Base-by-base conservation (phyloP, 116 monocot species). In the Iris pallida region DNA sequence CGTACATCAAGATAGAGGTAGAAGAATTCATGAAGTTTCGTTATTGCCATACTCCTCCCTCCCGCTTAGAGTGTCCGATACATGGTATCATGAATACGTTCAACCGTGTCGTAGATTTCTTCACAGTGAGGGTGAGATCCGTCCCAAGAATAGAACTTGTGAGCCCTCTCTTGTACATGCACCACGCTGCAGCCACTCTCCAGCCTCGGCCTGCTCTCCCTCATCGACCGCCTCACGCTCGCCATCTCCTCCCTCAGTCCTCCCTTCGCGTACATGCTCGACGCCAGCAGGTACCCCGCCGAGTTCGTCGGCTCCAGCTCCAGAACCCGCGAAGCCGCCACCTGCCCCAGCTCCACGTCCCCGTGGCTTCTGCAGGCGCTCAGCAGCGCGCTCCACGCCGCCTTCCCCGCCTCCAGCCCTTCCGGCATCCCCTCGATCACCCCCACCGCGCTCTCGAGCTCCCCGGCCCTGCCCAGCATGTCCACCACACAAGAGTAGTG, bases 401-500 rank as follows among this genome's bases (percentile, higher is more conserved):
- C 79, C 15, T 81, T 53, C 44, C 74, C 45, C 2, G 72, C 73
- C 49, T 78, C 72, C 0, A 75, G 17, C 41, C 64, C 80, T 65
- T 75, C 63, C 1, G 78, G 83, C 63, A 86, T 69, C 12, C 48
- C 74, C 55, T 68, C 54, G 16, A 85, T 79, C 53, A 88, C 40
- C 51, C 81, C 64, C 6, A 80, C 9, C 2, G 88, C 95, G 10
- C 71, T 67, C 9, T 78, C 48, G 4, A 88, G 30, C 61, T 86
- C 56, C 42, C 86, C 89, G 6, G 86, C 75, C 69, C 89, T 74
- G 11, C 65, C 86, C 54, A 93, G 45, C 93, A 93, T 86, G 74
- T 93, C 93, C 6, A 84, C 71, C 8, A 89, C 4, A 17, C 86
- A 93, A 4, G 93, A 88, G 56, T 82, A 84, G 63, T 89, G 89